Conservation (phyloP, 169 alveolate genomes). For the Plasmodium cynomolgi region DNA sequence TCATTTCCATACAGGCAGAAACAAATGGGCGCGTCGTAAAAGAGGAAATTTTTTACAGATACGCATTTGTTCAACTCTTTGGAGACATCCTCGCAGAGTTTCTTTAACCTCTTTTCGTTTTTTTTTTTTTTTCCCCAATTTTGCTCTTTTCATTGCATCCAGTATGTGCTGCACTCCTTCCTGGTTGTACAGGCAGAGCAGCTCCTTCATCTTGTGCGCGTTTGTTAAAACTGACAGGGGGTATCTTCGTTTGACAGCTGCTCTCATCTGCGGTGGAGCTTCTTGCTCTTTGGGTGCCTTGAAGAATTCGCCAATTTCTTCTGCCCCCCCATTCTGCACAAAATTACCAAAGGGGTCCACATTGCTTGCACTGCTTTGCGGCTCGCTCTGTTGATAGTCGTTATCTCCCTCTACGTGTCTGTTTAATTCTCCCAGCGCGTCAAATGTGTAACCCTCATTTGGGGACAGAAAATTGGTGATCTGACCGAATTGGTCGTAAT, state of each 20-base stretch:
- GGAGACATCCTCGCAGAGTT: neutral
- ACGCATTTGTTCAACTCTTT: slow-evolving; percentile 43
- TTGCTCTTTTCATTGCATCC: slow-evolving; percentile 4
- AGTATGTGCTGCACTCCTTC: slow-evolving; percentile 45
- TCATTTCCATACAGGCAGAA: slow-evolving; percentile 65
- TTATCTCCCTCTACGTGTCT: neutral
- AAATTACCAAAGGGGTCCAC: neutral
- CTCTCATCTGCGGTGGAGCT: neutral
- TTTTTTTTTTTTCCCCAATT: neutral
- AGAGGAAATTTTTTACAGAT: slow-evolving; percentile 40
- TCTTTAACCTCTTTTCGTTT: slow-evolving; percentile 9
- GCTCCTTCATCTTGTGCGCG: slow-evolving; percentile 27
- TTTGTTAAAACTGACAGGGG: slow-evolving; percentile 10
- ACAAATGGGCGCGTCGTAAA: slow-evolving; percentile 53
- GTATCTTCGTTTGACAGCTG: neutral
- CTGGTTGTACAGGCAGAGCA: slow-evolving; percentile 36
- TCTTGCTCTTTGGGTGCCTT: neutral
- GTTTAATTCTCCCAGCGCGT: neutral
- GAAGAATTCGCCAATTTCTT: neutral
- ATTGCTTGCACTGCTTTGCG: neutral
- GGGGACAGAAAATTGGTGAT: neutral
- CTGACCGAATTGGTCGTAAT: neutral
- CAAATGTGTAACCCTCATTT: neutral
- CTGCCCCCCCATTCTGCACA: neutral
- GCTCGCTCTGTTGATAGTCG: neutral